Base-by-base conservation (phyloP, 345 rosid genomes). In the Citropsis articulata region DNA sequence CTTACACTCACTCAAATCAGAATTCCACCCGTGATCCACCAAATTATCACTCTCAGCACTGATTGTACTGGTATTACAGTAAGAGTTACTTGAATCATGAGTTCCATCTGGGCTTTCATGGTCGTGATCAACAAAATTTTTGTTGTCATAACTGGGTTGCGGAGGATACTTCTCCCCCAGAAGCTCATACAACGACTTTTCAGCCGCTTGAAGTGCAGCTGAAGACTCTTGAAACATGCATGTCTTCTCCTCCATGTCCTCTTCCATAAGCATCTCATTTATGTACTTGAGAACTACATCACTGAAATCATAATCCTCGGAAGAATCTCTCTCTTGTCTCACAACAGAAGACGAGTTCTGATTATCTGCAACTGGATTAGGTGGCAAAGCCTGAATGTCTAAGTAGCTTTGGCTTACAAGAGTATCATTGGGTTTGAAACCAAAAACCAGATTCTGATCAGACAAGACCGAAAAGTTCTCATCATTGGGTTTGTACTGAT, bases 231-330 rank as follows among this genome's bases (percentile, higher is more conserved):
- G 92, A 82, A 85, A 84, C 88, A 78, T 81, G 40, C 89, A 83
- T 3, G 81, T 62, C 73, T 88, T 89, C 82, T 88, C 92, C 76
- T 83, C 91, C 79, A 82, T 86, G 77, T 90, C 92, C 80, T 87
- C 94, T 77, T 89, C 92, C 94, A 91, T 84, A 42, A 91, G 89
- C 80, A 91, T 88, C 80, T 85, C 77, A 61, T 16, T 86, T 9
- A 91, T 89, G 66, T 86, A 91, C 84, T 63, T 87, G 6, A 91
- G 88, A 81, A 84, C 90, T 61, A 76, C 90, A 67, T 91, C 91
- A 64, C 86, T 89, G 42, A 86, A 88, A 72, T 89, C 91, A 76
- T 66, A 84, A 79, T 88, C 92, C 55, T 87, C 87, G 8, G 55
- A 82, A 0, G 67, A 83, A 76, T 88, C 79, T 40, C 66, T 85